Evolutionary conservation across 2,329 filamentous ascomycete species (phyloP).

Genomic region (Hirsutella rhossiliensis): DNA sequence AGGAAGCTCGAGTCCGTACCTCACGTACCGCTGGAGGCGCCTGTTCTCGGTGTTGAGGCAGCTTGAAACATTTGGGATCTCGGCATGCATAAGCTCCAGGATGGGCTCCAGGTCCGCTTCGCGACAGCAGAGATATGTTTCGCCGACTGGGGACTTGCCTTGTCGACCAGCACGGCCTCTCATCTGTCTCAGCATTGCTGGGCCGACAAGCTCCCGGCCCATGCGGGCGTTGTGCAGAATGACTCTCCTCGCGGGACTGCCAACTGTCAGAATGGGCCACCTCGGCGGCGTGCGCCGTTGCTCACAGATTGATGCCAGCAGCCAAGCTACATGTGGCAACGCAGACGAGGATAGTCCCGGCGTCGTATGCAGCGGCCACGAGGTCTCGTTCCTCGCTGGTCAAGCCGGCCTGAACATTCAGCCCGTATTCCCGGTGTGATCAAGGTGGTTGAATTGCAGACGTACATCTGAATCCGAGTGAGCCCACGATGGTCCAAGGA

Average conservation of each 20-base stretch:
- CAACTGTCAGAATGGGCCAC: constrained; percentile 5
- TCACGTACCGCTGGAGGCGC: constrained; percentile 48
- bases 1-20: neutral
- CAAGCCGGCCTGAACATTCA: constrained; percentile 42
- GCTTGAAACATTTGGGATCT: constrained; percentile 58
- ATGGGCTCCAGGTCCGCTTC: constrained; percentile 57
- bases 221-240: constrained; percentile 66
- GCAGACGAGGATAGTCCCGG: constrained; percentile 54
- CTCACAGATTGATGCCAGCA: constrained; percentile 64
- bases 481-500: neutral
- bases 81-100: constrained; percentile 57
- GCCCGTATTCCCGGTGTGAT: constrained; percentile 2
- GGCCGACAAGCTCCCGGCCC: constrained; percentile 65
- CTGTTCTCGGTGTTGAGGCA: constrained; percentile 55
- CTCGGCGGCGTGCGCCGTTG: neutral
- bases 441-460: constrained; percentile 1
- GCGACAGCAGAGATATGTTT: constrained; percentile 66
- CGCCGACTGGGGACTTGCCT: constrained; percentile 65
- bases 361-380: constrained; percentile 58
- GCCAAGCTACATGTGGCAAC: constrained; percentile 70
- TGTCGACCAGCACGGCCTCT: constrained; percentile 66
- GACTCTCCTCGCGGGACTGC: constrained; percentile 52
- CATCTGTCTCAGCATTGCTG: constrained; percentile 73
- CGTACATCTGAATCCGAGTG: constrained; percentile 21
- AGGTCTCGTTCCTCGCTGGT: constrained; percentile 66